Percentiles rank a stretch among this genome's conserved stretches.
phyloP scores from a whole-genome alignment of 1,284 basidiomycete species.

The Puccinia polysora region DNA sequence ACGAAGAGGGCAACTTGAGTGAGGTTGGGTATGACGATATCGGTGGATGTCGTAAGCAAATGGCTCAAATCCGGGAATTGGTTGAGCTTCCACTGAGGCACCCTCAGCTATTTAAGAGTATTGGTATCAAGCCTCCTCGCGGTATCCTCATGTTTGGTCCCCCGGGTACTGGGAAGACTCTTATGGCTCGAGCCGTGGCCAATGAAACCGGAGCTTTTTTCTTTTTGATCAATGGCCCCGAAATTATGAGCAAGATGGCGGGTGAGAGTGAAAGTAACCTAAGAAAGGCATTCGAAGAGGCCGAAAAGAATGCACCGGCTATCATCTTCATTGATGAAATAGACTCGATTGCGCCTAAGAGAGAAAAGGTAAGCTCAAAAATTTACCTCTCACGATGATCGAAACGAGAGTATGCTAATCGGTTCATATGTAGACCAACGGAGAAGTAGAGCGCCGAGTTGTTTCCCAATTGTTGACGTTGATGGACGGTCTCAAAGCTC shows the following conservation, averaged over 20 bases:
- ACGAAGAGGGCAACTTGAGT: constrained; percentile 91
- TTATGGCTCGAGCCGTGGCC: constrained; percentile 98
- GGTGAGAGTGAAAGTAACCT: constrained; percentile 96
- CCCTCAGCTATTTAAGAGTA: constrained; percentile 98
- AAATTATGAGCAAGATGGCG: constrained; percentile 99
- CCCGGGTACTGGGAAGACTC: constrained; percentile 93
- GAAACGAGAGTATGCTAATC: not conserved
- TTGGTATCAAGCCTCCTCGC: constrained; percentile 98
- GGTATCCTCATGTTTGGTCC: no score
- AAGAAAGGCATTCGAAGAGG: constrained; percentile 96
- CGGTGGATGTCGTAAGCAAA: constrained; percentile 97
- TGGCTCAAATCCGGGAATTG: constrained; percentile 98
- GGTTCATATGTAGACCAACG: constrained; percentile 68
- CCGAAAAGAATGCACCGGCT: constrained; percentile 98
- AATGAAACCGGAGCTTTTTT: constrained; percentile 99
- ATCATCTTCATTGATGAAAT: constrained; percentile 99
- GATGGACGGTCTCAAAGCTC: constrained; percentile 98
- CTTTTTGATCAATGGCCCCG: constrained; percentile 98
- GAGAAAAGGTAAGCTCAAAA: constrained; percentile 84
- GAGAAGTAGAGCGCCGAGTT: constrained; percentile 97
- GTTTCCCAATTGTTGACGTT: constrained; percentile 95
- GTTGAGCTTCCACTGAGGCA: constrained; percentile 96
- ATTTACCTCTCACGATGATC: constrained; percentile 1
- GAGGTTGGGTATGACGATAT: constrained; percentile 99
- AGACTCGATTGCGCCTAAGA: constrained; percentile 97